Conservation (phyloP, 1,284 basidiomycete species). For the Trichosporon sp. region DNA sequence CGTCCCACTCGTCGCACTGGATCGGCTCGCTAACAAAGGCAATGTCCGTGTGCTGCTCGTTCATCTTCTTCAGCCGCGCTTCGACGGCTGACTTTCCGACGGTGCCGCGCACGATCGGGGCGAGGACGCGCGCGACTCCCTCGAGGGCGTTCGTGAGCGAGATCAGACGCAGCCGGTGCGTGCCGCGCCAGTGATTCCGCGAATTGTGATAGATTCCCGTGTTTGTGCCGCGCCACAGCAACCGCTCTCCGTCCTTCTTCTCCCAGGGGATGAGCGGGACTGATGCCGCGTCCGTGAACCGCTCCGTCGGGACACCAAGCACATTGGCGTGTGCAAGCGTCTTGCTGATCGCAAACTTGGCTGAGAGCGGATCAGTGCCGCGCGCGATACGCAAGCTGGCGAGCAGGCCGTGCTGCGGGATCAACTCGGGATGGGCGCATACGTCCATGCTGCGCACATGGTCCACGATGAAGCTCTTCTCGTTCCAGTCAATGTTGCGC, state of each 20-base stretch:
- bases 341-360: conserved; percentile 42
- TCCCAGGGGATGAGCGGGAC: conserved; percentile 31
- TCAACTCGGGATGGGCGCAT: conserved; percentile 35
- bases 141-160: conserved; percentile 13
- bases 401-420: conserved; percentile 36
- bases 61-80: conserved; percentile 56
- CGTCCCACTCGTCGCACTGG: conserved; percentile 39
- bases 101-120: conserved; percentile 3
- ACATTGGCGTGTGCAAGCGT: conserved; percentile 41
- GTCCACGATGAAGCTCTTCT: conserved; percentile 38
- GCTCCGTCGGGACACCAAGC: conserved; percentile 45
- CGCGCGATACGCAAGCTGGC: conserved; percentile 14
- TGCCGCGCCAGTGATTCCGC: conserved; percentile 31
- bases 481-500: conserved; percentile 31
- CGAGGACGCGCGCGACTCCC: conserved; percentile 7
- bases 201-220: conserved; percentile 33
- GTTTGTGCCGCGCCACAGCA: conserved; percentile 45
- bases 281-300: conserved; percentile 19
- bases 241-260: conserved; percentile 24
- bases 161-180: conserved; percentile 37
- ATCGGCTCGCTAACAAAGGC: conserved; percentile 37
- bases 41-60: conserved; percentile 63
- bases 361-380: conserved; percentile 28
- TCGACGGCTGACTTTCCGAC: conserved; percentile 70
- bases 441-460: conserved; percentile 34